A percentile compares a stretch with the other conserved stretches of the same genome.
Evolutionary conservation across 2,329 filamentous ascomycete species (phyloP).

Genomic region (Claviceps sp.): DNA sequence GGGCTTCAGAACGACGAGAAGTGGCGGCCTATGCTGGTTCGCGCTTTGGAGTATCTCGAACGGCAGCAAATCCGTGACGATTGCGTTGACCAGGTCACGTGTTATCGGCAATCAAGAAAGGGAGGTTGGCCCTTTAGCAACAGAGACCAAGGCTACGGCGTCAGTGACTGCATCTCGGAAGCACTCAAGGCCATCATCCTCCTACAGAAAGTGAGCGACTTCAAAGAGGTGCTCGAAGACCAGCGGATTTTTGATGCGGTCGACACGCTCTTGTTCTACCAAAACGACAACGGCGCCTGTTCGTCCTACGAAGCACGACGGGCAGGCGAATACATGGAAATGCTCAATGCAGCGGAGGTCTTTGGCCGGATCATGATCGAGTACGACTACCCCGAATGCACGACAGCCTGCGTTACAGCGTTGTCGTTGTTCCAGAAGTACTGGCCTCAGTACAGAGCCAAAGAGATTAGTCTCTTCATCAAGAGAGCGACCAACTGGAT

Average conservation of each 20-base stretch:
- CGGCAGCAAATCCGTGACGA: constrained; percentile 84
- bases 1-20: constrained; percentile 61
- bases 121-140: constrained; percentile 96
- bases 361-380: constrained; percentile 98
- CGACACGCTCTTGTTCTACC: constrained; percentile 82
- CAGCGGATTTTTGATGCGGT: constrained; percentile 74
- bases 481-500: constrained; percentile 68
- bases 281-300: constrained; percentile 75
- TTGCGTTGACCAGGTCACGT: constrained; percentile 59
- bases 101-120: constrained; percentile 82
- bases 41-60: constrained; percentile 75
- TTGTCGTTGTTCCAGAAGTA: constrained; percentile 68
- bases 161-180: constrained; percentile 90
- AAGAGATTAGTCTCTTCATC: constrained; percentile 65
- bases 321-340: constrained; percentile 64
- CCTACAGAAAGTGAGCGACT: constrained; percentile 64
- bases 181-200: constrained; percentile 76
- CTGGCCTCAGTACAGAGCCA: constrained; percentile 65
- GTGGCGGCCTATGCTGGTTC: constrained; percentile 72
- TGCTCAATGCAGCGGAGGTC: constrained; percentile 88
- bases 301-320: constrained; percentile 81
- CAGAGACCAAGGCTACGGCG: constrained; percentile 81
- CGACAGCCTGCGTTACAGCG: constrained; percentile 82
- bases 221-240: constrained; percentile 56
- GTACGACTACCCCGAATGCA: constrained; percentile 97